Base-by-base conservation (phyloP, 345 rosid species). In the Eutrema japonicum region DNA sequence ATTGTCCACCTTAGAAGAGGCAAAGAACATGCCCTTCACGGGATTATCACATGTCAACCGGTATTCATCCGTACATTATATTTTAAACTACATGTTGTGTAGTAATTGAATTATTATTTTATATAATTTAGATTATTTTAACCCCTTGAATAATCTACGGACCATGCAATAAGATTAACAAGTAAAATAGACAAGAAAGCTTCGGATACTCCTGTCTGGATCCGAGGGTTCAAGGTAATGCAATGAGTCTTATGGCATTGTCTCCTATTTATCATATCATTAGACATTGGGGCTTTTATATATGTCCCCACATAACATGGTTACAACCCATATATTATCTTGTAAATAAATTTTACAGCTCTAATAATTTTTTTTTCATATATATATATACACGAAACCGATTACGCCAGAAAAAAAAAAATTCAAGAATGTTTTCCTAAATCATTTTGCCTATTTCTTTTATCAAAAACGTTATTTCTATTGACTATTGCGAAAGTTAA, bases 51-150 rank as follows among this genome's bases (percentile, higher is more conserved):
- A 76, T 76, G 79, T 76, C 46, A 1, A 76, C 70, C 65, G 75
- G 70, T 70, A 45, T 48, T 69, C 75, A 42, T 76, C 79, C 75
- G 79, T 76, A 76, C 75, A 64, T 76, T 70, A 63, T 65, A 66
- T 72, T 26, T 61, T 7, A 59, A 50, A 42, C 68, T 63, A 40
- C 5, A 26, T 37, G 46, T 5, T 69, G 56, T 60, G 9, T 49
- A 35, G 10, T 56, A 30, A 18, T 30, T 57, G 30, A 18, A 41
- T 7, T 1, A 48, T 57, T 56, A 38, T 49, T 66, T 22, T 30
- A 30, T 57, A 13, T 54, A 36, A 26, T 61, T 14, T 38, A 33
- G 10, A 27, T 49, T 58, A 62, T 11, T 72, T 71, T 47, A 37
- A 10, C 30, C 27, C 13, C 2, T 38, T 48, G 14, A 54, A 55